Evolutionary conservation across 371 early-diverging fungal genomes (phyloP).

Genomic region (Vairimorpha necatrix): DNA sequence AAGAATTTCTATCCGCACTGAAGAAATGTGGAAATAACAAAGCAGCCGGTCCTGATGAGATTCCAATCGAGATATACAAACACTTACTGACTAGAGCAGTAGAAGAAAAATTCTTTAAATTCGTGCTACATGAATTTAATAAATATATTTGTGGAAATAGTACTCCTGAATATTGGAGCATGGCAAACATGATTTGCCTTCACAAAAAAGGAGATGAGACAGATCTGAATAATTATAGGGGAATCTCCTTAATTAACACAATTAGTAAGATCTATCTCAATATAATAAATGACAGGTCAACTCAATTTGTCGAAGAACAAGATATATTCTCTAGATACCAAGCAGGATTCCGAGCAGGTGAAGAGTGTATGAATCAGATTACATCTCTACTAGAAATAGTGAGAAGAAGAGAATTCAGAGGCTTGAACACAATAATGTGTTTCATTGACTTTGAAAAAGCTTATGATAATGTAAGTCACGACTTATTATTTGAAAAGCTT

Average conservation of each 20-base stretch:
- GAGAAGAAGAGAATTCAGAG: too few relatives aligned
- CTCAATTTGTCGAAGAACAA: background rate
- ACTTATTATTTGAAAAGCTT: too few relatives aligned
- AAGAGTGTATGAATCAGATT: too few relatives aligned
- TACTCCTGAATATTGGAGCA: constrained; percentile 18
- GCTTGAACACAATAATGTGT: too few relatives aligned
- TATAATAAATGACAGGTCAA: constrained; percentile 13
- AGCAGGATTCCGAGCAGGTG: too few relatives aligned
- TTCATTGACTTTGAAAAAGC: too few relatives aligned
- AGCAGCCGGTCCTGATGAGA: background rate
- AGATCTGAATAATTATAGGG: constrained; percentile 37
- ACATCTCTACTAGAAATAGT: constrained; percentile 14
- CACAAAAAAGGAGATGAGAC: constrained; percentile 39
- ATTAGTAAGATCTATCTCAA: constrained; percentile 19
- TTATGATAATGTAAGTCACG: too few relatives aligned
- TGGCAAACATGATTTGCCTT: constrained; percentile 19
- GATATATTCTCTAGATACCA: background rate
- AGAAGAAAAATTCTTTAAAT: background rate
- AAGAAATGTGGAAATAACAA: constrained; percentile 9
- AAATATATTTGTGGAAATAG: background rate
- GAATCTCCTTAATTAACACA: constrained; percentile 32
- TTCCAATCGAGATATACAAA: background rate
- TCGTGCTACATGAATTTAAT: constrained; percentile 1
- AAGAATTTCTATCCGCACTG: background rate
- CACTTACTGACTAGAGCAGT: background rate